These are phyloP conservation scores for Plenodomus lindquistii DNA, from an alignment of 2,329 filamentous ascomycete species.

Conservation along the genomic window DNA sequence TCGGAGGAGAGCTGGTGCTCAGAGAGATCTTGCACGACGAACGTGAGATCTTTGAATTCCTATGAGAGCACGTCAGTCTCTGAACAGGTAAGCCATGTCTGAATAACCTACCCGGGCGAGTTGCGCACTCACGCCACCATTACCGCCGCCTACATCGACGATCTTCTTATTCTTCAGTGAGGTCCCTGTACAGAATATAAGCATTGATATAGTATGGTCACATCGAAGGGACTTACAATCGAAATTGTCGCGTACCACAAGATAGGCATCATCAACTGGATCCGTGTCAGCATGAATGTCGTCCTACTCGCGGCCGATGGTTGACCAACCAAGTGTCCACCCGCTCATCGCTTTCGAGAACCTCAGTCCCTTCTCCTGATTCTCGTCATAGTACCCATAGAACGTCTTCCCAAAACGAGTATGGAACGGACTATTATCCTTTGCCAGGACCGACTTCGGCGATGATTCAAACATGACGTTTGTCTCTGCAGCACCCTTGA, in stretches of 20 bases:
- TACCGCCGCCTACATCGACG: conserved; percentile 11
- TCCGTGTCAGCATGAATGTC: not conserved
- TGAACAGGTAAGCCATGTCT: not conserved
- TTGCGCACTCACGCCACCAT: conserved; percentile 3
- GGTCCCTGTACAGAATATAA: not conserved
- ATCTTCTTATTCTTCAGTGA: conserved; percentile 3
- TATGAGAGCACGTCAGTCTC: not conserved
- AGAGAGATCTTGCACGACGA: conserved; percentile 8
- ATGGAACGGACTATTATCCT: conserved; percentile 3
- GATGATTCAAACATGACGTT: conserved; percentile 1
- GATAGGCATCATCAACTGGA: conserved; percentile 5
- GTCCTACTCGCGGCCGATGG: not conserved
- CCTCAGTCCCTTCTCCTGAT: not conserved
- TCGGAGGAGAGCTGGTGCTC: conserved; percentile 1
- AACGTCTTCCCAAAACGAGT: conserved; percentile 1
- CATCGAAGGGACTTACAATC: not conserved
- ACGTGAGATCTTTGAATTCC: conserved; percentile 1
- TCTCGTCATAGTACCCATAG: conserved; percentile 1
- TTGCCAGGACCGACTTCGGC: not conserved
- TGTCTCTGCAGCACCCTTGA: conserved; percentile 4
- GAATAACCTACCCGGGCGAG: conserved; percentile 3
- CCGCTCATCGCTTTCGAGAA: conserved; percentile 8
- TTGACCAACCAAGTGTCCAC: conserved; percentile 2
- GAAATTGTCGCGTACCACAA: conserved; percentile 4
- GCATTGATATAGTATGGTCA: not conserved